These are phyloP conservation scores for Alternaria infectoria DNA, from an alignment of 2,329 filamentous ascomycete genomes.

Conservation along the genomic window DNA sequence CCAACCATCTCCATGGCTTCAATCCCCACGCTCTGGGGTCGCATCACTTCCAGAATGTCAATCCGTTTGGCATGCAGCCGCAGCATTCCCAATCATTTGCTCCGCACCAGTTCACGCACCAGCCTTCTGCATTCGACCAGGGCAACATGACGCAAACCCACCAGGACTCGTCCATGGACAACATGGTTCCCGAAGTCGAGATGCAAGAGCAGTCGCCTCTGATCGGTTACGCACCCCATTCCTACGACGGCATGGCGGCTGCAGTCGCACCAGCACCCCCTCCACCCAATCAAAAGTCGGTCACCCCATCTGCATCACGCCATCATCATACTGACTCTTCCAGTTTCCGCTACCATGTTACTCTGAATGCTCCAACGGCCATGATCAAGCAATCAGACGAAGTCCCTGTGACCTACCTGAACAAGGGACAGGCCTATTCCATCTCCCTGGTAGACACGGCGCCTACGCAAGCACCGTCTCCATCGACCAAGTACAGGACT, in stretches of 20 bases:
- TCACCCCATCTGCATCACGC: conserved; percentile 6
- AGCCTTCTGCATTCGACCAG: conserved; percentile 76
- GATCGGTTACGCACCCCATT: conserved; percentile 62
- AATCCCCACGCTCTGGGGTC: conserved; percentile 54
- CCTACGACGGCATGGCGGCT: conserved; percentile 53
- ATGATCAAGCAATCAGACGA: conserved; percentile 92
- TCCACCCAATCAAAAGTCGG: conserved; percentile 56
- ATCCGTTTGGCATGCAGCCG: conserved; percentile 69
- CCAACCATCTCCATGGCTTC: conserved; percentile 69
- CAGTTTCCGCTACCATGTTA: conserved; percentile 86
- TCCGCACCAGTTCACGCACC: conserved; percentile 80
- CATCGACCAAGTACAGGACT: conserved; percentile 79
- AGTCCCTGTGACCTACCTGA: conserved; percentile 96
- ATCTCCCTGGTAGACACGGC: conserved; percentile 82
- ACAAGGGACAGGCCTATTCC: conserved; percentile 95
- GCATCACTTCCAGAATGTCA: conserved; percentile 66
- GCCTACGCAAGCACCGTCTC: conserved; percentile 60
- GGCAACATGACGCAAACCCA: conserved; percentile 69
- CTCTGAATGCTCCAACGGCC: conserved; percentile 90
- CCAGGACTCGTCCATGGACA: conserved; percentile 71
- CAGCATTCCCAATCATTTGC: conserved; percentile 65
- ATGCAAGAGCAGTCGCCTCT: conserved; percentile 68
- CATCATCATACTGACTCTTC: conserved; percentile 27
- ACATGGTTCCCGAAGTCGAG: conserved; percentile 60
- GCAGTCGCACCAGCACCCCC: conserved; percentile 41